A percentile compares a stretch with the other conserved stretches of the same genome.
Conservation (phyloP, 2,329 filamentous ascomycete genomes). For the Paecilomyces sp. region DNA sequence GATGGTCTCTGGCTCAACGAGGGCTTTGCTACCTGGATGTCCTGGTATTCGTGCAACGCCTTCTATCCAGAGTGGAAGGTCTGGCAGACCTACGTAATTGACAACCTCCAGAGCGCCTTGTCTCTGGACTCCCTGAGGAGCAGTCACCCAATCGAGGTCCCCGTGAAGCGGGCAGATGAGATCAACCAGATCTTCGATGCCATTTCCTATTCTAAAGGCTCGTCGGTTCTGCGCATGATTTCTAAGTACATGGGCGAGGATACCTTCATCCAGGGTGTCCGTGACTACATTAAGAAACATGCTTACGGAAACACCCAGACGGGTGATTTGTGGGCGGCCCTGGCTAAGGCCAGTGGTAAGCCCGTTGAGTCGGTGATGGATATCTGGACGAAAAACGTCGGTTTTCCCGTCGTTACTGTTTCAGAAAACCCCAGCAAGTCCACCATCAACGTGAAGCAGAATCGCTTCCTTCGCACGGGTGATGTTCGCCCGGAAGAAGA, state of each 20-base stretch:
- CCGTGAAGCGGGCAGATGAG: constrained; percentile 89
- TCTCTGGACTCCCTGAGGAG: constrained; percentile 84
- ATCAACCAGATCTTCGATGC: constrained; percentile 98
- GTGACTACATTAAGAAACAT: constrained; percentile 88
- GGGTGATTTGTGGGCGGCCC: constrained; percentile 79
- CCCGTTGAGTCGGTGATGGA: constrained; percentile 85
- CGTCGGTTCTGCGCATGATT: constrained; percentile 93
- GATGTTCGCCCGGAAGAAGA: constrained; percentile 94
- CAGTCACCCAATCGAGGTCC: constrained; percentile 94
- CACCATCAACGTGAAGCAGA: constrained; percentile 83
- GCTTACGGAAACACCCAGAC: constrained; percentile 95
- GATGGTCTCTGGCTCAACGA: constrained; percentile 95
- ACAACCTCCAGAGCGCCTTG: constrained; percentile 82
- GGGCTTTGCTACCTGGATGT: constrained; percentile 88
- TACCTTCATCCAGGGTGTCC: constrained; percentile 83
- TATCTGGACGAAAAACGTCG: constrained; percentile 95
- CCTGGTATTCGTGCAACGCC: constrained; percentile 85
- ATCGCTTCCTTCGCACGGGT: constrained; percentile 85
- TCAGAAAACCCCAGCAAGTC: constrained; percentile 64
- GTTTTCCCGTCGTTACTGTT: constrained; percentile 84
- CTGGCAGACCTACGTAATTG: constrained; percentile 90
- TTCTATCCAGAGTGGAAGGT: constrained; percentile 99
- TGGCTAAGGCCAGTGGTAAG: constrained; percentile 84
- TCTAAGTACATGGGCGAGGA: constrained; percentile 93
- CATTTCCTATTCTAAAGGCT: constrained; percentile 96